A percentile compares a stretch with the other conserved stretches of the same genome.
Evolutionary conservation across 371 early-diverging fungal species (phyloP).

Genomic region (Apophysomyces trapeziformis): DNA sequence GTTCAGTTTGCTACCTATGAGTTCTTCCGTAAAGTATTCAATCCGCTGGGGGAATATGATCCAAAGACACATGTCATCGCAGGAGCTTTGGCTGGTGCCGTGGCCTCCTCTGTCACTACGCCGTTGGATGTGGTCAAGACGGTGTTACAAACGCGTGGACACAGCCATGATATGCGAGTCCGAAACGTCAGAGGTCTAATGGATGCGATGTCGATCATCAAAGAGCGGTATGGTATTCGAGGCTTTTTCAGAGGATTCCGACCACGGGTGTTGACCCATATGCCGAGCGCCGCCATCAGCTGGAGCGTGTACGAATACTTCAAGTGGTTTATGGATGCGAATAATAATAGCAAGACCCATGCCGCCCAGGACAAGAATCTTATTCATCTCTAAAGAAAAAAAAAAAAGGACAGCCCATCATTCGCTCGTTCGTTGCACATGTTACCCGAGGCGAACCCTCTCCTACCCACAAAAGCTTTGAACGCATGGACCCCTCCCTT

Average conservation of each 20-base stretch:
- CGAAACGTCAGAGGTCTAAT: constrained; percentile 71
- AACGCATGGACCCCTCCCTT: not conserved
- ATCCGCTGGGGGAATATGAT: constrained; percentile 80
- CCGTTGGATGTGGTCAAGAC: constrained; percentile 96
- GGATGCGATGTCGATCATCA: constrained; percentile 78
- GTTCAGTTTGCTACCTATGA: constrained; percentile 94
- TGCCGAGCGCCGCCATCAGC: constrained; percentile 94
- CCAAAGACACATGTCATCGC: constrained; percentile 85
- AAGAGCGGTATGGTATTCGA: constrained; percentile 68
- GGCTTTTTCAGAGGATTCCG: constrained; percentile 87
- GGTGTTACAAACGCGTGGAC: constrained; percentile 88
- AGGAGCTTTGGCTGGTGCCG: constrained; percentile 90
- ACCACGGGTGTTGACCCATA: constrained; percentile 84
- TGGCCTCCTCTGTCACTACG: constrained; percentile 90
- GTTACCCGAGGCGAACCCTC: not conserved
- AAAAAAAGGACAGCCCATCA: not conserved
- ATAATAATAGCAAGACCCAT: constrained; percentile 12
- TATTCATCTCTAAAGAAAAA: constrained; percentile 12
- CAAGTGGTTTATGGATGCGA: constrained; percentile 64
- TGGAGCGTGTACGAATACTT: constrained; percentile 94
- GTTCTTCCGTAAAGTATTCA: constrained; percentile 71
- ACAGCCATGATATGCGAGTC: constrained; percentile 68
- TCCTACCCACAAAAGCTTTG: not conserved
- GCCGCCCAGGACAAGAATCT: constrained; percentile 15
- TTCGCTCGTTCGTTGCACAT: too few species aligned